A percentile compares a stretch with the other conserved stretches of the same genome.
Evolutionary conservation across 2,329 filamentous ascomycete genomes (phyloP).

Genomic region (Xylaria sp.): DNA sequence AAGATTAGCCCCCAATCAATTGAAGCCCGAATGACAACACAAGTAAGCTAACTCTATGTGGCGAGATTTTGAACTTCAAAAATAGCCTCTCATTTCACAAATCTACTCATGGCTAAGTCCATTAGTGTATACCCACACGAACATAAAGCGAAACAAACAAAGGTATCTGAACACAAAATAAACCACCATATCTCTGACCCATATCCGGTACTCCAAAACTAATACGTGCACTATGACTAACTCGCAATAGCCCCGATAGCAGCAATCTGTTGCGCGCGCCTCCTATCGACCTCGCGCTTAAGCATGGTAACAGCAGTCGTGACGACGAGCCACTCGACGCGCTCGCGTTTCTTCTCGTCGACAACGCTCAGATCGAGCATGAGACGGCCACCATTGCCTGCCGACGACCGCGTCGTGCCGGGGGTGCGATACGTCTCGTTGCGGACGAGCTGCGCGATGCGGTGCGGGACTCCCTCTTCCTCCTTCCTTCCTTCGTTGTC

Average conservation of each 20-base stretch:
- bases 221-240: background rate
- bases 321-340: constrained; percentile 62
- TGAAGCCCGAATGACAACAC: too few relatives aligned
- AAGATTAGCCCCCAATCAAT: too few relatives aligned
- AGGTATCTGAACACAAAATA: constrained; percentile 1
- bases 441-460: constrained; percentile 58
- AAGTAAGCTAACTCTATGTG: too few relatives aligned
- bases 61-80: too few relatives aligned
- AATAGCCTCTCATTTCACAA: too few relatives aligned
- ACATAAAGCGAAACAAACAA: background rate
- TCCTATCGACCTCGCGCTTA: constrained; percentile 72
- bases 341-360: constrained; percentile 49
- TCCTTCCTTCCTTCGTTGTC: background rate
- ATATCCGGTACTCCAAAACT: background rate
- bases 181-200: background rate
- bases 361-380: constrained; percentile 55
- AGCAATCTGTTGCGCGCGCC: constrained; percentile 62
- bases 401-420: constrained; percentile 52
- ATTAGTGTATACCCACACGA: too few relatives aligned
- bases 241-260: constrained; percentile 50
- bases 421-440: constrained; percentile 53
- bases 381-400: constrained; percentile 63
- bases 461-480: constrained; percentile 39
- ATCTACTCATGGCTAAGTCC: too few relatives aligned
- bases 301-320: constrained; percentile 69